Evolutionary conservation across 768 basidiomycete species (phyloP).

Genomic region (Phanerochaete sordida): DNA sequence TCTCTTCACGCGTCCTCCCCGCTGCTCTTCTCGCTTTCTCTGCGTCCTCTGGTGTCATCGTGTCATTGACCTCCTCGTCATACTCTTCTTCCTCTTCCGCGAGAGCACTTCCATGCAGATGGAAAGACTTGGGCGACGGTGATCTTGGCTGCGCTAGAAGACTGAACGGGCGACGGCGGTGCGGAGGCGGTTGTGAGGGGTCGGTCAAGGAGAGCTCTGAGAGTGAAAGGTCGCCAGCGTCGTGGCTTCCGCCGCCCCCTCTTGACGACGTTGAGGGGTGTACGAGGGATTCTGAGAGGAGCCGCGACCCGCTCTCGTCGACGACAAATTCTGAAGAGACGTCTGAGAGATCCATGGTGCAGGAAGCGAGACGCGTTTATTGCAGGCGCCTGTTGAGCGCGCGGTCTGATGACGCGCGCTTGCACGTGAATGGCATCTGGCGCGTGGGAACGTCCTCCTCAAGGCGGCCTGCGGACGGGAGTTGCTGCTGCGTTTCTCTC

Average conservation of each 20-base stretch:
- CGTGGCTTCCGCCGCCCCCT: constrained; percentile 32
- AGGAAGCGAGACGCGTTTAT: background rate
- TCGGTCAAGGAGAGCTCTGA: constrained; percentile 50
- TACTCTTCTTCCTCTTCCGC: constrained; percentile 16
- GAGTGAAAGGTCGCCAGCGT: constrained; percentile 50
- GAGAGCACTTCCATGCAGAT: constrained; percentile 17
- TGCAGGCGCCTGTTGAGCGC: background rate
- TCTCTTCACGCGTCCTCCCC: constrained; percentile 57
- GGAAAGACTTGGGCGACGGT: background rate
- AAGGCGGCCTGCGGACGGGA: background rate
- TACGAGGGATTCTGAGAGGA: constrained; percentile 47
- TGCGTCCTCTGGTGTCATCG: constrained; percentile 24
- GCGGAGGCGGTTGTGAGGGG: constrained; percentile 15
- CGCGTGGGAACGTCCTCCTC: background rate
- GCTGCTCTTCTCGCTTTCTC: constrained; percentile 23
- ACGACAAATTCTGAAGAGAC: constrained; percentile 23
- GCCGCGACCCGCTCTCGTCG: constrained; percentile 31
- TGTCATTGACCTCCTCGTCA: constrained; percentile 20
- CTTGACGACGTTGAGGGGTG: constrained; percentile 19
- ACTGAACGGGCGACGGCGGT: constrained; percentile 25
- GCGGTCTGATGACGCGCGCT: background rate
- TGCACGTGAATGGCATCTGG: background rate
- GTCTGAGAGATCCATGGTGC: constrained; percentile 30
- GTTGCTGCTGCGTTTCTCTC: background rate
- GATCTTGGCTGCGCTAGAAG: constrained; percentile 25